Base-by-base conservation (phyloP, 768 basidiomycete species). In the Serendipita sp. region DNA sequence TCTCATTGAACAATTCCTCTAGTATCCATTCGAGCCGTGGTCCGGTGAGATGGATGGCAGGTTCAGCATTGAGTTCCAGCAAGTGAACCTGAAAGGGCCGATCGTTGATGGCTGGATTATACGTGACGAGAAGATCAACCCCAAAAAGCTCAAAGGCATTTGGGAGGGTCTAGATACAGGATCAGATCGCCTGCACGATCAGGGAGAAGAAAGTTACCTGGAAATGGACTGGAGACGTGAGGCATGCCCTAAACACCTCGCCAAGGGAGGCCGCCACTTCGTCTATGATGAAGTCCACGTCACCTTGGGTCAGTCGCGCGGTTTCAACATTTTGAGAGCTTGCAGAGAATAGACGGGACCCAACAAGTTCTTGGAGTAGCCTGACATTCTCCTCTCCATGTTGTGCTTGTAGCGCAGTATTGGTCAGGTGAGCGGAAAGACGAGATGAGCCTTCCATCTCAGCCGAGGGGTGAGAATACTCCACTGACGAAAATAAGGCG, bases 101-200 rank as follows among this genome's bases (percentile, higher is more conserved):
- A 3, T 65, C 65, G 1, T 72, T 63, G 16, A 66, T 64, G 3
- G 73, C 62, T 3, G 62, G 67, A 13, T 63, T 43, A 15, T 48
- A 43, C 62, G 79, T 79, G 65, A 97, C 80, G 13, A 98, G 77
- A 65, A 99, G 87, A 72, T 99, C 96, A n/a, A 88, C 80, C 0
- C 96, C 96, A 70, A 86, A 98, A 15, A 98, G 80, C 72, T 98
- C 95, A 70, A 97, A 98, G 0, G 89, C 91, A 71, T 97, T 97
- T 1, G 89, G 85, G 23, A 92, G 72, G 1, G 88, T 80, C 89
- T 96, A 71, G 44, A 69, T 48, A 44, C 34, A 44, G 55, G 16
- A 55, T 40, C 18, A 45, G 23, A 37, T 3, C 34, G 23, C 55
- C 11, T 13, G 37, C 46, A n/a, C 31, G 18, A 40, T 50, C 6